phyloP scores from a whole-genome alignment of 2,329 filamentous ascomycete genomes.

The Botrytis elliptica region DNA sequence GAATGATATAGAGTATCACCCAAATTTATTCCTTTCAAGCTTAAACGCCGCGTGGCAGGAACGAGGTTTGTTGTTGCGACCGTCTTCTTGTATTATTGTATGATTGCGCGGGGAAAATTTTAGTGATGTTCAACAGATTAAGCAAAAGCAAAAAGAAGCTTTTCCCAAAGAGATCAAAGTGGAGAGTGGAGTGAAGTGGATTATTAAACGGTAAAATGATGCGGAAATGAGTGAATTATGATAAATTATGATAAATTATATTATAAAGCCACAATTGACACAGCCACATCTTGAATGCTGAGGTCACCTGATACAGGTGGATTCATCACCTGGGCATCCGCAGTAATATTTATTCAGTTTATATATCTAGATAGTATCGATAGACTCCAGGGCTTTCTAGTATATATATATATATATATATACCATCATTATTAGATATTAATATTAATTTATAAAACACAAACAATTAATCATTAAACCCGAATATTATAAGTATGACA shows the following conservation, averaged over 20 bases:
- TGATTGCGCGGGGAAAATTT: slow-evolving; percentile 14
- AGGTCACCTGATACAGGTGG: no score
- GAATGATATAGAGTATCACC: slow-evolving; percentile 2
- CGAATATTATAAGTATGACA: neutral
- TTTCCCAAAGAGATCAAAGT: neutral
- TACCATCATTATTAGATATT: neutral
- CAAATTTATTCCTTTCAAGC: neutral
- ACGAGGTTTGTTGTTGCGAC: slow-evolving; percentile 16
- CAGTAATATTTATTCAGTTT: no score
- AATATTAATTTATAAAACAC: neutral
- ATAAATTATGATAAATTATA: neutral
- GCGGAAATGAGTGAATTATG: neutral
- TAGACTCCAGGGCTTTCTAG: neutral
- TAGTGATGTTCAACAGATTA: slow-evolving; percentile 5
- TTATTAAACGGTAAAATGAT: neutral
- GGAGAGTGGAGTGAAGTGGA: neutral
- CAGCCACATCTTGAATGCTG: neutral
- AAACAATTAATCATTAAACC: neutral
- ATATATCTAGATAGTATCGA: neutral
- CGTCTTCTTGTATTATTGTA: neutral
- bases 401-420: no score
- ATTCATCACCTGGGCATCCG: no score
- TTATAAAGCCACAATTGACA: slow-evolving; percentile 3
- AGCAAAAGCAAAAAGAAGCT: slow-evolving; percentile 12
- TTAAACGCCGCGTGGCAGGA: slow-evolving; percentile 21